Evolutionary conservation across 345 rosid species (phyloP).

Genomic region (Trapa bicornis): DNA sequence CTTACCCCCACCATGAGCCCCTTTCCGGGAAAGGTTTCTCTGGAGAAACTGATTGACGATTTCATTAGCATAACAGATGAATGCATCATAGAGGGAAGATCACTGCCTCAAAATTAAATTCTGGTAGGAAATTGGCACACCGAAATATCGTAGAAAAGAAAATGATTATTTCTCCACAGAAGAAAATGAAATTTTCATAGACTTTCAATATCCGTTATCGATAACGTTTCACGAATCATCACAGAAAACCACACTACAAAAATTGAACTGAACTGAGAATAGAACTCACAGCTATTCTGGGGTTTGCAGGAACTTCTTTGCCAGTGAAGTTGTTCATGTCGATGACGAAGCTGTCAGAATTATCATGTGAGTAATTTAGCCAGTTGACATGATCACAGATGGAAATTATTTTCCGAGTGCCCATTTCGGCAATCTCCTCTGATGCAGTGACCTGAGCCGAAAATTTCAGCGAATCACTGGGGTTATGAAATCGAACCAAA

Average conservation of each 20-base stretch:
- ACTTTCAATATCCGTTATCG: not conserved
- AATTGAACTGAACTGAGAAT: not conserved
- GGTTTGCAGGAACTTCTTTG: constrained; percentile 33
- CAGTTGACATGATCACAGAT: constrained; percentile 40
- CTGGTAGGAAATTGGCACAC: not conserved
- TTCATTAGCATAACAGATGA: not conserved
- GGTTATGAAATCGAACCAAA: not conserved
- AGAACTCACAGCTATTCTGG: constrained; percentile 37
- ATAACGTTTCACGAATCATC: not conserved
- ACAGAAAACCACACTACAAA: no score
- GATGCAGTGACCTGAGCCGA: constrained; percentile 5
- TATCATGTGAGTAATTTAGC: constrained; percentile 20
- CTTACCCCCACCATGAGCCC: constrained; percentile 31
- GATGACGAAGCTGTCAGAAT: constrained; percentile 53
- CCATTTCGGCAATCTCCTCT: constrained; percentile 13
- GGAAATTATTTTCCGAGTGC: constrained; percentile 19
- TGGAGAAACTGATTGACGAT: constrained; percentile 12
- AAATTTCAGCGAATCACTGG: not conserved
- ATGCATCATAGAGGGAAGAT: not conserved
- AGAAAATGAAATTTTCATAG: not conserved
- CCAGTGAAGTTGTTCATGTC: constrained; percentile 51
- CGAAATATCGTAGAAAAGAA: not conserved
- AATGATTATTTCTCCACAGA: not conserved
- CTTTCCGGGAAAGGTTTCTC: constrained; percentile 68
- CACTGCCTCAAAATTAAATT: not conserved